A percentile compares a stretch with the other conserved stretches of the same genome.
These are phyloP conservation scores for Trichoderma guizhouense DNA, from an alignment of 2,329 filamentous ascomycete genomes.

Conservation along the genomic window DNA sequence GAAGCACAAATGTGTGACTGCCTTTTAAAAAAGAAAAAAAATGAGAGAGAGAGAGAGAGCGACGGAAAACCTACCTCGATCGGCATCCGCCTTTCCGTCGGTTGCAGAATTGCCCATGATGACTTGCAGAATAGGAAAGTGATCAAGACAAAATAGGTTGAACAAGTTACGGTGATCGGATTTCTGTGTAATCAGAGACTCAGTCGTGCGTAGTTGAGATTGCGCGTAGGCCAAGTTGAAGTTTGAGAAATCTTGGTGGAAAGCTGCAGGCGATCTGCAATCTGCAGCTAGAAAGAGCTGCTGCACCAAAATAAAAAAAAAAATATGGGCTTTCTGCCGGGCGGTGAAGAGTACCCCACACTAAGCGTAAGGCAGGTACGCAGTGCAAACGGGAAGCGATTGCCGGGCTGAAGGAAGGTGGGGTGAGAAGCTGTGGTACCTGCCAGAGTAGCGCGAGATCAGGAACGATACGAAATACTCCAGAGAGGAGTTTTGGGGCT, in stretches of 20 bases:
- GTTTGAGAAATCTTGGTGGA: not conserved
- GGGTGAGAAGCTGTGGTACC: constrained; percentile 6
- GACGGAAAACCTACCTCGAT: not conserved
- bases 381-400: not conserved
- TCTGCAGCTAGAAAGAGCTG: not conserved
- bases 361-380: not conserved
- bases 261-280: not conserved
- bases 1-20: not conserved
- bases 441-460: not conserved
- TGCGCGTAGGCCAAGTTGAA: not conserved
- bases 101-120: not conserved
- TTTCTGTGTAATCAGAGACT: not conserved
- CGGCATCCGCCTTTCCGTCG: not conserved
- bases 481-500: not conserved
- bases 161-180: not conserved
- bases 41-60: not conserved
- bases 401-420: constrained; percentile 7
- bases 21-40: not conserved
- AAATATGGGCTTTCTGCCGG: constrained; percentile 4
- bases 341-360: not conserved
- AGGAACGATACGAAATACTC: not conserved
- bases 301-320: not conserved
- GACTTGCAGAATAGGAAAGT: not conserved
- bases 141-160: not conserved
- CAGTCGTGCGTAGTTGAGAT: too few species aligned